Evolutionary conservation across 2,329 filamentous ascomycete genomes (phyloP), one percentile per base, ranked within the genome.

Genomic region (Aspergillus nomiae): DNA sequence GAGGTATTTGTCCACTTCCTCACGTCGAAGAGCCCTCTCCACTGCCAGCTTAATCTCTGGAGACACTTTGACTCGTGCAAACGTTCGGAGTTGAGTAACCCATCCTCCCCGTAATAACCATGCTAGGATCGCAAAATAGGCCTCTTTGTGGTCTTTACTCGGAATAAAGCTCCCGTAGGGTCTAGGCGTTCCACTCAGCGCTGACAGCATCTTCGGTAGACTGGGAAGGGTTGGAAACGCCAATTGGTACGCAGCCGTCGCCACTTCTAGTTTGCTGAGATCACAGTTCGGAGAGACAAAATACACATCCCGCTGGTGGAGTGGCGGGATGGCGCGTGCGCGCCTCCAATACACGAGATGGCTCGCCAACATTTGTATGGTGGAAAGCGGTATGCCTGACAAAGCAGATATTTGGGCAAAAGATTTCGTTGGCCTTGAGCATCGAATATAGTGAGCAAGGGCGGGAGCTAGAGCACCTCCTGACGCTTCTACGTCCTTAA

Each of bases 291-390:
- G 94, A 1, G 92, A 96, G 32, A 97, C 87, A 38, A 98, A 90
- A 77, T 98, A 99, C 12, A 90, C 90, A 74, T 98, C 94, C 55
- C 94, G 87, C 50, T 91, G 90, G 73, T 97, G 93, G 7, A 99
- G 86, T 0, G 95, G 95, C 5, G 92, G 91, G 46, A 98, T 94
- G 19, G 94, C 90, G 64, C 96, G 91, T 54, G 94, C 95, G 62
- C 94, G 90, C 28, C 95, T 89, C 94, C 94, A 98, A 80, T 96
- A 96, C 65, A 98, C 93, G 66, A 99, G 90, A 80, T 98, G 95
- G 62, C 92, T 91, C 11, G 94, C 93, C 65, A 96, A 91, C 69
- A 92, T 90, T 66, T 94, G 90, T 66, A 98, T 90, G 69, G 96
- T 92, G 36, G 87, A 85, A 1, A 95, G 84, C 4, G 90, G 89